Percentiles rank a stretch among this genome's conserved stretches.
Conservation (phyloP, 192 early-diverging fungal species). For the Coemansia sp. region DNA sequence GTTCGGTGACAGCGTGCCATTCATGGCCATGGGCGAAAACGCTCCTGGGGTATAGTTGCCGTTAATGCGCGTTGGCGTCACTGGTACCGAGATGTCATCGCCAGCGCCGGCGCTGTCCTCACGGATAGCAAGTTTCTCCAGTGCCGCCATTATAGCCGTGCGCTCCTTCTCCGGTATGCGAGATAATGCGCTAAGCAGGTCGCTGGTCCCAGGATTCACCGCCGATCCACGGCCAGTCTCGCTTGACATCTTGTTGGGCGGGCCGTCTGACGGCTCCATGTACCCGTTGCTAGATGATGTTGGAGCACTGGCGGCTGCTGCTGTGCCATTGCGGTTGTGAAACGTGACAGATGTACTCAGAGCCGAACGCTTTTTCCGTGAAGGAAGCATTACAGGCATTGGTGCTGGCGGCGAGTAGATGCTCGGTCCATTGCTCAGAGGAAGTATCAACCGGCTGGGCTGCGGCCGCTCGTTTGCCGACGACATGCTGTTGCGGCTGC, state of each 20-base stretch:
- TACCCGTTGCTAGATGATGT: conserved; percentile 6
- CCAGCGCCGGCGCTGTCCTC: conserved; percentile 15
- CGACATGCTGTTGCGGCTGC: conserved; percentile 28
- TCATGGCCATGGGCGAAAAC: conserved; percentile 2
- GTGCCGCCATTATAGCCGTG: conserved; percentile 36
- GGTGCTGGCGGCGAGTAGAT: conserved; percentile 41
- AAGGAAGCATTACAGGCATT: conserved; percentile 23
- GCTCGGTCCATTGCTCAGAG: conserved; percentile 11
- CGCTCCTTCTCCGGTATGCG: conserved; percentile 49
- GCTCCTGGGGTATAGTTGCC: neutral
- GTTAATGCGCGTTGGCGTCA: conserved; percentile 6
- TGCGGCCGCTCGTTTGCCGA: conserved; percentile 25
- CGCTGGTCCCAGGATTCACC: conserved; percentile 21
- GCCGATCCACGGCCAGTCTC: conserved; percentile 13
- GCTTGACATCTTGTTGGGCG: conserved; percentile 16
- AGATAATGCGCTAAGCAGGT: conserved; percentile 36
- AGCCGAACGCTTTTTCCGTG: conserved; percentile 33
- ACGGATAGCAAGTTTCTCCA: conserved; percentile 18
- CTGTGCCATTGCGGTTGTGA: conserved; percentile 15
- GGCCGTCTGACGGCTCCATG: conserved; percentile 18
- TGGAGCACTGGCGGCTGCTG: neutral
- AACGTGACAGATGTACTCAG: conserved; percentile 7
- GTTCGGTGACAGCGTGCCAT: conserved; percentile 4
- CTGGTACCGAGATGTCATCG: conserved; percentile 13
- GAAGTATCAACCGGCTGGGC: conserved; percentile 2